phyloP scores from a whole-genome alignment of 1,139 yeast species.

The Wickerhamiella infanticola region DNA sequence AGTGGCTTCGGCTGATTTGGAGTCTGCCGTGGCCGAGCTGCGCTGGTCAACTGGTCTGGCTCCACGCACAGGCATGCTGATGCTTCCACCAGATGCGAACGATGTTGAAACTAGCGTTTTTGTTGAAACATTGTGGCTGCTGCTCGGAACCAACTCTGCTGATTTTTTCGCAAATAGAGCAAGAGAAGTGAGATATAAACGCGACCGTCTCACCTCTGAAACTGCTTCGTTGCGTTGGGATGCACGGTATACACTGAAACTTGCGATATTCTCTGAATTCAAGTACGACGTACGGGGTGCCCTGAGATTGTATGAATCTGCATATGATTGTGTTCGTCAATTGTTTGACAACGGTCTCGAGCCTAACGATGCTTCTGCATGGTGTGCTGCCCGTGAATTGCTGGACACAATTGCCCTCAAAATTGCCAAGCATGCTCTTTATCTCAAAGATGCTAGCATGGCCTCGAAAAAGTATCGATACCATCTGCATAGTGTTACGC shows the following conservation, averaged over 20 bases:
- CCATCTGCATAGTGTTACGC: slow-evolving; percentile 34
- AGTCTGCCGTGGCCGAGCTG: slow-evolving; percentile 26
- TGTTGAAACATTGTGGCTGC: slow-evolving; percentile 26
- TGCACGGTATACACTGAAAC: slow-evolving; percentile 35
- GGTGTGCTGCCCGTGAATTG: slow-evolving; percentile 33
- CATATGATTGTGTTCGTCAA: slow-evolving; percentile 33
- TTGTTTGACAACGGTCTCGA: slow-evolving; percentile 21
- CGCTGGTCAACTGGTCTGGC: slow-evolving; percentile 30
- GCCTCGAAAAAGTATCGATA: slow-evolving; percentile 50
- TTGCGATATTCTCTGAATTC: slow-evolving; percentile 34
- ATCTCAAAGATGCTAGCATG: slow-evolving; percentile 41
- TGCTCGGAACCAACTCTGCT: slow-evolving; percentile 26
- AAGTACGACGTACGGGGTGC: slow-evolving; percentile 33
- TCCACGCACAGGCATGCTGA: slow-evolving; percentile 30
- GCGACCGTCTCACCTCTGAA: slow-evolving; percentile 9
- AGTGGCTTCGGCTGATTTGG: slow-evolving; percentile 13
- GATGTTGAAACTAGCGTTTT: slow-evolving; percentile 27
- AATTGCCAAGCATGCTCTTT: slow-evolving; percentile 44
- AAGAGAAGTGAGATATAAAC: slow-evolving; percentile 11
- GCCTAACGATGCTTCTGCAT: slow-evolving; percentile 17
- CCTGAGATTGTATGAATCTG: slow-evolving; percentile 32
- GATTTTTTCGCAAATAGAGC: slow-evolving; percentile 26
- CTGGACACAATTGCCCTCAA: slow-evolving; percentile 50
- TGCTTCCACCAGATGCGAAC: slow-evolving; percentile 27
- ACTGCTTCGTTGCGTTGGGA: slow-evolving; percentile 25